Conservation (phyloP, 2,329 filamentous ascomycete genomes). For the Colletotrichum melonis region DNA sequence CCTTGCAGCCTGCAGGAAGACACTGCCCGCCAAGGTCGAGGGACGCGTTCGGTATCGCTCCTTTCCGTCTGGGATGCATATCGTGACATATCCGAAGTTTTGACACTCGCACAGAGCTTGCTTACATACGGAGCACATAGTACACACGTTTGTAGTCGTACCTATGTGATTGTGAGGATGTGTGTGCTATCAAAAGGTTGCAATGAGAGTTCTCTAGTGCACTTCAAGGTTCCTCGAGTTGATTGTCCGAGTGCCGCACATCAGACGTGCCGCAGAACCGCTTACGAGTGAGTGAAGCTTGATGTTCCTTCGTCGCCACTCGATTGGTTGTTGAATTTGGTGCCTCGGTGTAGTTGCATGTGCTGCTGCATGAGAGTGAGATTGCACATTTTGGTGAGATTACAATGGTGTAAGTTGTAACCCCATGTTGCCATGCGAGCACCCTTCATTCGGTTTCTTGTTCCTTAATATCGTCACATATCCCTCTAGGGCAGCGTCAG, state of each 20-base stretch:
- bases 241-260: not conserved
- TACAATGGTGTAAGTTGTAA: slow-evolving; percentile 1
- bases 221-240: not conserved
- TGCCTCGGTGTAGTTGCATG: not conserved
- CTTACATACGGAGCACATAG: not conserved
- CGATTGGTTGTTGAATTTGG: not conserved
- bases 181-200: not conserved
- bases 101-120: not conserved
- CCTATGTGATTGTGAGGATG: too few species aligned
- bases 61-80: slow-evolving; percentile 10
- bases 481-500: slow-evolving; percentile 5
- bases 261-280: slow-evolving; percentile 17
- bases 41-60: slow-evolving; percentile 24
- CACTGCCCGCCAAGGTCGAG: slow-evolving; percentile 23
- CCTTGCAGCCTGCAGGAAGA: slow-evolving; percentile 18
- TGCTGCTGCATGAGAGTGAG: not conserved
- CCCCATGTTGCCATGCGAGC: slow-evolving; percentile 11
- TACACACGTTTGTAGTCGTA: too few species aligned
- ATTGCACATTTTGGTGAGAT: slow-evolving; percentile 6
- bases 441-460: slow-evolving; percentile 30
- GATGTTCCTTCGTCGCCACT: not conserved
- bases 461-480: slow-evolving; percentile 30
- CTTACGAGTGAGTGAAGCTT: slow-evolving; percentile 8
- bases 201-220: not conserved
- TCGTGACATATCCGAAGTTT: not conserved